Conservation (phyloP, 225 moss, liverwort and hornwort genomes). For the Asterella californica region DNA sequence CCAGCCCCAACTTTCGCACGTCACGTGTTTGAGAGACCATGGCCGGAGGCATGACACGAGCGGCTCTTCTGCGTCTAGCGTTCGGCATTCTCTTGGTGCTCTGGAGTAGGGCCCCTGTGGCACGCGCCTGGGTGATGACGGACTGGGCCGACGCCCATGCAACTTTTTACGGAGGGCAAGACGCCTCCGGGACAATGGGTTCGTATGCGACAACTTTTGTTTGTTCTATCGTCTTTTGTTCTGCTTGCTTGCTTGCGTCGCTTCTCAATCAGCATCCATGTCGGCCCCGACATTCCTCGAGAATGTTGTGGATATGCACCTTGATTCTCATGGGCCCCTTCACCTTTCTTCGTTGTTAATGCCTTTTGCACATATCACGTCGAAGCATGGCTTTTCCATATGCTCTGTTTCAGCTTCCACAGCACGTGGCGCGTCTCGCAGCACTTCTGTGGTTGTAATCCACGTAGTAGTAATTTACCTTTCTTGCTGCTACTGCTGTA, state of each 20-base stretch:
- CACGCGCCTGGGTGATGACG: slow-evolving; percentile 18
- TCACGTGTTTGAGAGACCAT: slow-evolving; percentile 7
- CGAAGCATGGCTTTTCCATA: background rate
- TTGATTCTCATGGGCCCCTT: background rate
- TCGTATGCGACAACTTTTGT: background rate
- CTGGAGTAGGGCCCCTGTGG: slow-evolving; percentile 8
- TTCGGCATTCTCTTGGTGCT: slow-evolving; percentile 2
- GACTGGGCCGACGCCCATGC: slow-evolving; percentile 22
- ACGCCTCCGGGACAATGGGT: slow-evolving; percentile 24
- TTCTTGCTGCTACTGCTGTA: background rate
- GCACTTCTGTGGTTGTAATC: too few relatives aligned
- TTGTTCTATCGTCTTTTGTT: background rate
- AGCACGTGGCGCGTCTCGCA: background rate
- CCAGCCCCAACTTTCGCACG: background rate
- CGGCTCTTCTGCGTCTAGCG: background rate
- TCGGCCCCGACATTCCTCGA: too few relatives aligned
- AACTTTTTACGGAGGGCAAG: slow-evolving; percentile 22
- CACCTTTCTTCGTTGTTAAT: background rate
- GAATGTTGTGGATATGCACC: background rate
- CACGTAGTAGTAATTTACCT: background rate
- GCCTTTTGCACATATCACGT: background rate
- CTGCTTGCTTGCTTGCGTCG: background rate
- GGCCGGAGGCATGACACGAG: slow-evolving; percentile 1
- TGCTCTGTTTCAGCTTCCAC: background rate
- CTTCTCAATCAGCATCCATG: background rate